These are phyloP conservation scores for Neonectria hederae DNA, from an alignment of 2,329 filamentous ascomycete genomes.

Conservation along the genomic window DNA sequence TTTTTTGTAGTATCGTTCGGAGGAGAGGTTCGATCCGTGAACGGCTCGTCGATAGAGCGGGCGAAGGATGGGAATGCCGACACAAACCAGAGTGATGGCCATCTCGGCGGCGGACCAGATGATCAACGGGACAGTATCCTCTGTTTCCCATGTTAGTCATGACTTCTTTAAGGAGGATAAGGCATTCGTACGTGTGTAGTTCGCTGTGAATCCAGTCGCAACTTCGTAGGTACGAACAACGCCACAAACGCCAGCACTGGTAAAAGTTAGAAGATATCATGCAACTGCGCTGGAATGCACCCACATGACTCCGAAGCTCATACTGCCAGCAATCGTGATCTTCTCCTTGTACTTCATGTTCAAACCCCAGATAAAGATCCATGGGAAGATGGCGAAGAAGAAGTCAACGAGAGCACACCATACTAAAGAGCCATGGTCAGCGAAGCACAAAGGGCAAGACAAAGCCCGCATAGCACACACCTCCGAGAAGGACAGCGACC, in stretches of 20 bases:
- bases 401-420: slow-evolving; percentile 46
- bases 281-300: not conserved
- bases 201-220: slow-evolving; percentile 23
- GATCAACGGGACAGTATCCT: slow-evolving; percentile 47
- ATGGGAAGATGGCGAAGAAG: slow-evolving; percentile 52
- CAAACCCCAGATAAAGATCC: slow-evolving; percentile 54
- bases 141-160: slow-evolving; percentile 31
- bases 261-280: not conserved
- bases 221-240: slow-evolving; percentile 29
- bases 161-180: not conserved
- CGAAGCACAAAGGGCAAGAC: not conserved
- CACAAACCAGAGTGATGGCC: slow-evolving; percentile 50
- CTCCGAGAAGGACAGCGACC: slow-evolving; percentile 23
- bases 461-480: slow-evolving; percentile 6
- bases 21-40: slow-evolving; percentile 21
- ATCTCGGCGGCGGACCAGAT: slow-evolving; percentile 52
- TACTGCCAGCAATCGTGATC: slow-evolving; percentile 50
- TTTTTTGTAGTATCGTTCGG: slow-evolving; percentile 29
- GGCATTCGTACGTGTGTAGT: slow-evolving; percentile 25
- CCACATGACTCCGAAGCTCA: slow-evolving; percentile 53
- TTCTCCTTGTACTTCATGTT: slow-evolving; percentile 56
- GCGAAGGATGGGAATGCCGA: slow-evolving; percentile 50
- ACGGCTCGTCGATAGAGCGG: slow-evolving; percentile 46
- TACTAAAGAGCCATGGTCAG: slow-evolving; percentile 8
- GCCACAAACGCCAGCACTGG: slow-evolving; percentile 29